Evolutionary conservation across 1,284 basidiomycete species (phyloP).

Genomic region (Apiotrichum montevideense): DNA sequence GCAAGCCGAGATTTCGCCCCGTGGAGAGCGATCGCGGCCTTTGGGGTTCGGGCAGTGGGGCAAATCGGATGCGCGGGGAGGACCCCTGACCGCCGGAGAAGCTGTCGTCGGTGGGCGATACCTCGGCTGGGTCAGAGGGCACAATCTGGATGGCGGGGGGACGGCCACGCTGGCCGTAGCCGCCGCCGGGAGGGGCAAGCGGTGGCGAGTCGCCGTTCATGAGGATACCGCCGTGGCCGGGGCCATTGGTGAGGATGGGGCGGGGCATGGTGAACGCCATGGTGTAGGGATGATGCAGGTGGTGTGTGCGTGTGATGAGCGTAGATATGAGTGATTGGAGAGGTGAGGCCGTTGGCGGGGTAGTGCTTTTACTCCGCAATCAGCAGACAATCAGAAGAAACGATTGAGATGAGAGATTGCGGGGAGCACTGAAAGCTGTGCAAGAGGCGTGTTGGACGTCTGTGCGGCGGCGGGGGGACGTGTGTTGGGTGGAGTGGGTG

Average conservation of each 20-base stretch:
- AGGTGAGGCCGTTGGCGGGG: too few relatives aligned
- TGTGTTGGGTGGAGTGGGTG: too few relatives aligned
- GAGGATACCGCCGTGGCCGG: slow-evolving; percentile 11
- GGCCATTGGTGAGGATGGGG: not conserved
- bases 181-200: not conserved
- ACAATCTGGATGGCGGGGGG: not conserved
- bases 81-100: not conserved
- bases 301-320: too few relatives aligned
- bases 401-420: too few relatives aligned
- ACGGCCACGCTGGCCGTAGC: not conserved
- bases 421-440: too few relatives aligned
- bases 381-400: too few relatives aligned
- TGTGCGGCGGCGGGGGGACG: too few relatives aligned
- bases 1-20: slow-evolving; percentile 32
- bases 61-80: slow-evolving; percentile 38
- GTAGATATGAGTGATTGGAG: not conserved
- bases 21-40: slow-evolving; percentile 40
- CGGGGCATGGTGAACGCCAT: not conserved
- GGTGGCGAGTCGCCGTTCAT: slow-evolving; percentile 3
- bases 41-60: slow-evolving; percentile 43
- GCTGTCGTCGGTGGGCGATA: not conserved
- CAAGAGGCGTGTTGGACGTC: too few relatives aligned
- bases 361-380: too few relatives aligned
- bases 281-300: not conserved
- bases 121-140: not conserved